Conservation (phyloP, 371 early-diverging fungal species). For the Mucor irregularis region DNA sequence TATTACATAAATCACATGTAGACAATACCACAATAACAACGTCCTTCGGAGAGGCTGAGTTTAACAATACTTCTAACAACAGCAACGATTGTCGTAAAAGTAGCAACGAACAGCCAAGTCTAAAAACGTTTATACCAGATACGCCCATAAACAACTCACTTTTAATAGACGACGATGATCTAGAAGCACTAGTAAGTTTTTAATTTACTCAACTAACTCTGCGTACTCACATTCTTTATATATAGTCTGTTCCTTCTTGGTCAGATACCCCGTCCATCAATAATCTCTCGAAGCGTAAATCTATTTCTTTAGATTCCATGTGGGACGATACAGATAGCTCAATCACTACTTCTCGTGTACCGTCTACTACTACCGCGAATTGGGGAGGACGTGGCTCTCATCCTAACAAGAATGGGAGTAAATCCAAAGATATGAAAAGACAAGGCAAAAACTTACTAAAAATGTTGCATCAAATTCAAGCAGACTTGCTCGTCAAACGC, state of each 20-base stretch:
- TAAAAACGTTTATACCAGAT: background rate
- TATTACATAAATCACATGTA: slow-evolving; percentile 21
- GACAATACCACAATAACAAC: background rate
- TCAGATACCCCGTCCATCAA: slow-evolving; percentile 29
- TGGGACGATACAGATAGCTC: slow-evolving; percentile 48
- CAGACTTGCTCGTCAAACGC: slow-evolving; percentile 62
- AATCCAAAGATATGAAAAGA: slow-evolving; percentile 19
- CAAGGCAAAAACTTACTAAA: slow-evolving; percentile 34
- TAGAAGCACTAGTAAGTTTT: slow-evolving; percentile 44
- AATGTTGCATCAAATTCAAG: slow-evolving; percentile 67
- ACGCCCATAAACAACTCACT: background rate
- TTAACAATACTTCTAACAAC: too few relatives aligned
- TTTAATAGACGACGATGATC: slow-evolving; percentile 28
- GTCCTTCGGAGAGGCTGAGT: background rate
- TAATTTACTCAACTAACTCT: background rate
- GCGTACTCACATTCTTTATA: background rate
- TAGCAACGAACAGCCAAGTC: too few relatives aligned
- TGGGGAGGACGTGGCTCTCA: too few relatives aligned
- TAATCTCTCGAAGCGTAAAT: slow-evolving; percentile 32
- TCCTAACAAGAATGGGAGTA: too few relatives aligned
- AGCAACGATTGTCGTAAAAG: too few relatives aligned
- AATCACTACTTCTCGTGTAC: slow-evolving; percentile 29
- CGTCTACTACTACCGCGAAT: slow-evolving; percentile 12
- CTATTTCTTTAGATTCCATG: slow-evolving; percentile 43
- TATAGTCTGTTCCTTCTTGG: slow-evolving; percentile 49